Evolutionary conservation across 2,329 filamentous ascomycete species (phyloP).

Genomic region (Rachicladosporium sp.): DNA sequence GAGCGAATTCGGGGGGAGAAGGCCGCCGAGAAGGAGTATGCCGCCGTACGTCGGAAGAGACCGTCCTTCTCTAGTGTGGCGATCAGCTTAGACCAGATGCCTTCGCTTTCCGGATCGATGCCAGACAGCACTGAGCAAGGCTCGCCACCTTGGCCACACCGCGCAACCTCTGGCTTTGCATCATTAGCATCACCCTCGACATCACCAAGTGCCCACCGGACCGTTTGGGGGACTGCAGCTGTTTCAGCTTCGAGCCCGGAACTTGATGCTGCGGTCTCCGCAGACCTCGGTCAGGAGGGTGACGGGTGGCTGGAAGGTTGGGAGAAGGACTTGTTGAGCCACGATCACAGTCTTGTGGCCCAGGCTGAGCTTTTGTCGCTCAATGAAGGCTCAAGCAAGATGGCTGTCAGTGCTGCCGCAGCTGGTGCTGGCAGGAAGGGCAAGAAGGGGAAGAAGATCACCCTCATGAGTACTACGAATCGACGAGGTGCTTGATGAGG

Average conservation of each 20-base stretch:
- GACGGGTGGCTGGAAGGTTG: conserved; percentile 82
- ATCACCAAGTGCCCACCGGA: conserved; percentile 62
- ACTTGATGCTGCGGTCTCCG: conserved; percentile 19
- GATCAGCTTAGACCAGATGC: conserved; percentile 18
- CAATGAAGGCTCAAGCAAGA: conserved; percentile 4
- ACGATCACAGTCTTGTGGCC: conserved; percentile 42
- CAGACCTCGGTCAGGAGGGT: conserved; percentile 29
- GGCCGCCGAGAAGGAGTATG: conserved; percentile 57
- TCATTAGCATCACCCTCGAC: conserved; percentile 67
- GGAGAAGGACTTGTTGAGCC: conserved; percentile 62
- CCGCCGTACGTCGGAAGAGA: conserved; percentile 48
- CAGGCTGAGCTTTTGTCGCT: conserved; percentile 31
- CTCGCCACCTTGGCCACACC: conserved; percentile 40
- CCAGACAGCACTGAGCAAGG: conserved; percentile 3
- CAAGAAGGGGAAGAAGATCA: conserved; percentile 58
- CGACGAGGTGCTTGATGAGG: conserved; percentile 3
- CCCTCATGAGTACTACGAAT: conserved; percentile 51
- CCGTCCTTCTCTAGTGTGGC: conserved; percentile 38
- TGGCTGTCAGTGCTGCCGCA: conserved; percentile 9
- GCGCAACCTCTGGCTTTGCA: conserved; percentile 49
- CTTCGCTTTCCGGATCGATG: conserved; percentile 20
- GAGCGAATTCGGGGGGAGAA: conserved; percentile 73
- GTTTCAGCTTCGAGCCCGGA: conserved; percentile 43
- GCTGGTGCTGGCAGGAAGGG: conserved; percentile 37
- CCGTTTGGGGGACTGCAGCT: conserved; percentile 82